Conservation (phyloP, 2,329 filamentous ascomycete species). For the Rhynchosporium agropyri region DNA sequence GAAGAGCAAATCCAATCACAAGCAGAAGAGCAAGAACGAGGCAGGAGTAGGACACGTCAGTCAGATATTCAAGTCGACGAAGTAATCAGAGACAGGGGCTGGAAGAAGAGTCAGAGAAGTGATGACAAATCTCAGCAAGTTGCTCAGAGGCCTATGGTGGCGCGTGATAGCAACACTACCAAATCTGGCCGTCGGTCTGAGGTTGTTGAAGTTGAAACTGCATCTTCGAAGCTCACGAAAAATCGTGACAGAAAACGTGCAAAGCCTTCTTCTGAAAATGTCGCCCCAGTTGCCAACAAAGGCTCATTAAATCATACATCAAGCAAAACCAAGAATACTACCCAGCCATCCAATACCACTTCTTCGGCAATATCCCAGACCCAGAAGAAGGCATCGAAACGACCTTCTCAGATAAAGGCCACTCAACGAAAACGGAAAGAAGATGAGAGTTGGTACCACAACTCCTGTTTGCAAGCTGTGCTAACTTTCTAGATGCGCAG, state of each 20-base stretch:
- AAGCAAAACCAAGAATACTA: conserved; percentile 15
- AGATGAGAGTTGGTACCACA: conserved; percentile 20
- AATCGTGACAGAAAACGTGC: conserved; percentile 12
- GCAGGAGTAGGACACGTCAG: conserved; percentile 21
- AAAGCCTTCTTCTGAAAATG: neutral
- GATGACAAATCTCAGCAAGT: neutral
- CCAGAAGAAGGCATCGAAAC: conserved; percentile 17
- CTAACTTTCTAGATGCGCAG: conserved; percentile 17
- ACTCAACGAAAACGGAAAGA: conserved; percentile 24
- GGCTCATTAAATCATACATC: conserved; percentile 8
- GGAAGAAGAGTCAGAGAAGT: conserved; percentile 1
- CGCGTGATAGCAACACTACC: conserved; percentile 7
- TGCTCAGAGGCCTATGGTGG: neutral
- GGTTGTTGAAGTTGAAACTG: conserved; percentile 29
- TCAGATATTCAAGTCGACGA: conserved; percentile 17
- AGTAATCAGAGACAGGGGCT: neutral
- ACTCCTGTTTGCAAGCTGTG: neutral
- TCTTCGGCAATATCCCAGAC: conserved; percentile 12
- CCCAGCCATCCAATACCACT: conserved; percentile 10
- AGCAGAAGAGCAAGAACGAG: conserved; percentile 12
- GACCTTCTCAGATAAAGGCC: conserved; percentile 14
- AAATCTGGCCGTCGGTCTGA: conserved; percentile 18
- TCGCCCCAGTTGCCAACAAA: conserved; percentile 2
- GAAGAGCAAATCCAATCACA: neutral
- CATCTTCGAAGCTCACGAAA: conserved; percentile 33